Conservation (phyloP, 176 grass and related monocot genomes). For the Musa troglodytarum region DNA sequence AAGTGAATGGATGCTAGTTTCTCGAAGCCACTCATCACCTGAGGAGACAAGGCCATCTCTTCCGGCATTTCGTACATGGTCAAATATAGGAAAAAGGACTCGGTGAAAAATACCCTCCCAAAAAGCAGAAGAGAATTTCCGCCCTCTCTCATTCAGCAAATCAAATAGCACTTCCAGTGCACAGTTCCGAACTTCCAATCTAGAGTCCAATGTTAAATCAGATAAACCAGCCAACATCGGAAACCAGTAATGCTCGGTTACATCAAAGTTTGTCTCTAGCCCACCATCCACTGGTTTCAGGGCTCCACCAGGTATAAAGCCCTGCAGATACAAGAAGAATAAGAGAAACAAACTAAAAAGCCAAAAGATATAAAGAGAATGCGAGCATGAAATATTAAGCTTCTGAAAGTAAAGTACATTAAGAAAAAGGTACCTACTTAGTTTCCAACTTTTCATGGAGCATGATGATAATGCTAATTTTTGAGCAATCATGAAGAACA, state of each 20-base stretch:
- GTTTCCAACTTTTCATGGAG: background rate
- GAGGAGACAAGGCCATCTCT: conserved; percentile 73
- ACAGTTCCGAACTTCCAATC: conserved; percentile 92
- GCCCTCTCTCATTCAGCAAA: conserved; percentile 95
- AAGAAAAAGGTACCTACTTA: background rate
- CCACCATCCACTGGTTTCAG: conserved; percentile 70
- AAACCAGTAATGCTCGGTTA: conserved; percentile 98
- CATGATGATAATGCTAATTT: background rate
- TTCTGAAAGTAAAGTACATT: background rate
- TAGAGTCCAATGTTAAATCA: conserved; percentile 92
- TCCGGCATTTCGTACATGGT: conserved; percentile 94
- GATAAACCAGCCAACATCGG: conserved; percentile 98
- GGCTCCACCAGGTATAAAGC: conserved; percentile 83
- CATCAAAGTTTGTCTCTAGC: conserved; percentile 69
- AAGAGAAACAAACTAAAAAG: background rate
- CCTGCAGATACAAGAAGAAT: conserved; percentile 42
- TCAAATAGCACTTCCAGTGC: conserved; percentile 97
- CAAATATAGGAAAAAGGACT: conserved; percentile 96
- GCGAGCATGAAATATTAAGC: background rate
- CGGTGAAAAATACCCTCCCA: conserved; percentile 99
- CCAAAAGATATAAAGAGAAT: no score
- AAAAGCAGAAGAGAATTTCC: conserved; percentile 93
- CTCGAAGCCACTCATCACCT: conserved; percentile 90
- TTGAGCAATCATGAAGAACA: background rate
- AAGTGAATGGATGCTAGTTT: conserved; percentile 97